Conservation (phyloP, 495 filamentous ascomycete genomes). For the Talaromyces nanjingensis region DNA sequence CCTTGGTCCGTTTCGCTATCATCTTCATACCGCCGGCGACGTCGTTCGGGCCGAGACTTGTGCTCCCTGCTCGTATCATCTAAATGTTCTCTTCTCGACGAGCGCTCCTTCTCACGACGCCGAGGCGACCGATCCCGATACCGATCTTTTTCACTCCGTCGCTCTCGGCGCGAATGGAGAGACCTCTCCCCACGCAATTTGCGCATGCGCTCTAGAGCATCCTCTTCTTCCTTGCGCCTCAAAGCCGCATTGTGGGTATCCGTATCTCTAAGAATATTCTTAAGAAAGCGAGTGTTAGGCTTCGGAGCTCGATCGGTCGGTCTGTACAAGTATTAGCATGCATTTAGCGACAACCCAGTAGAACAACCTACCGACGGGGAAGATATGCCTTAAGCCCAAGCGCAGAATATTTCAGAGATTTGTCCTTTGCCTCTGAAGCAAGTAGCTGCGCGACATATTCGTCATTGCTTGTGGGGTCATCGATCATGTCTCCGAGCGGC, state of each 20-base stretch:
- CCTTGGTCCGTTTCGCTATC: background rate
- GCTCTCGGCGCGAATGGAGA: constrained; percentile 12
- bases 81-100: background rate
- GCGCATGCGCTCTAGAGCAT: constrained; percentile 50
- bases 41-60: background rate
- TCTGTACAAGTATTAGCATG: constrained; percentile 22
- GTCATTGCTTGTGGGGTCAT: constrained; percentile 48
- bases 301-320: constrained; percentile 64
- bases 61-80: background rate
- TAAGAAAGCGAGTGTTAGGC: constrained; percentile 84
- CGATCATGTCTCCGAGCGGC: constrained; percentile 21
- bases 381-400: constrained; percentile 66
- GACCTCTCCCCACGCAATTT: constrained; percentile 33
- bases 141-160: constrained; percentile 2
- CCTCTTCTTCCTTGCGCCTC: constrained; percentile 70
- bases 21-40: constrained; percentile 2
- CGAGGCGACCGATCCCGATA: constrained; percentile 3
- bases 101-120: constrained; percentile 4
- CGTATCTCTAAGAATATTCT: constrained; percentile 81
- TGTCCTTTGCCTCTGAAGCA: constrained; percentile 63
- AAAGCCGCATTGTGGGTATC: constrained; percentile 86
- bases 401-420: constrained; percentile 62
- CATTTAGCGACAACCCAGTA: background rate
- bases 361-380: constrained; percentile 53
- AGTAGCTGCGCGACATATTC: constrained; percentile 70